phyloP scores from a whole-genome alignment of 2,329 filamentous ascomycete genomes.

The Paecilomyces formosus region DNA sequence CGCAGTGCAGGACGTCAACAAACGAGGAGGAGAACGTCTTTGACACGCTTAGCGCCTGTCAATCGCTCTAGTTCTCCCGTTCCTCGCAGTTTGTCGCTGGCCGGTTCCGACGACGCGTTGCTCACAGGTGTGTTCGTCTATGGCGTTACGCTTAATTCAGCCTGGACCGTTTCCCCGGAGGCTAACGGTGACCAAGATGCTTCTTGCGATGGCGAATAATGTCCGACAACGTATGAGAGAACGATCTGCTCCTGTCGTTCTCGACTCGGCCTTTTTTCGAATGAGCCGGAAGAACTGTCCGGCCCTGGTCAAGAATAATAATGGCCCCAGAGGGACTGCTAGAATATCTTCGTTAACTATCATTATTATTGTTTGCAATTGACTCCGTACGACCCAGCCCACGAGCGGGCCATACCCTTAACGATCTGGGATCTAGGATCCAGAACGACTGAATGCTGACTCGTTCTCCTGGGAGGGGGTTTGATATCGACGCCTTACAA shows the following conservation, averaged over 20 bases:
- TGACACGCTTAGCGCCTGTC: not conserved
- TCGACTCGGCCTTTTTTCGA: not conserved
- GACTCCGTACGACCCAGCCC: not conserved
- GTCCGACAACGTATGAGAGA: no score
- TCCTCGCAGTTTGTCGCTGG: not conserved
- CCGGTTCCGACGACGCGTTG: not conserved
- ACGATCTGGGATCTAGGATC: not conserved
- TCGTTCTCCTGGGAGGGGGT: not conserved
- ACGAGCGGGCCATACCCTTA: not conserved
- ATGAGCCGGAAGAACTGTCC: no score
- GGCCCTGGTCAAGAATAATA: no score
- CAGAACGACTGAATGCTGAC: not conserved
- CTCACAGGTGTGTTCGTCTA: not conserved
- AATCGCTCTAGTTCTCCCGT: not conserved
- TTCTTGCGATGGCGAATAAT: not conserved
- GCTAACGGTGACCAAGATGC: not conserved
- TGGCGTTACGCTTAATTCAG: not conserved
- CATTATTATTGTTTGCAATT: not conserved
- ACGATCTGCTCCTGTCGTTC: no score
- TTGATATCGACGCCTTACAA: not conserved
- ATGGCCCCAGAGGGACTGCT: no score
- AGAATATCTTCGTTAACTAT: no score
- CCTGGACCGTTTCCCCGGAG: not conserved
- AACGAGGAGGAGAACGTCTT: no score
- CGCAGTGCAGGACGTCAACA: not conserved